Evolutionary conservation across 768 basidiomycete genomes (phyloP).

Genomic region (Lentinula detonsa): DNA sequence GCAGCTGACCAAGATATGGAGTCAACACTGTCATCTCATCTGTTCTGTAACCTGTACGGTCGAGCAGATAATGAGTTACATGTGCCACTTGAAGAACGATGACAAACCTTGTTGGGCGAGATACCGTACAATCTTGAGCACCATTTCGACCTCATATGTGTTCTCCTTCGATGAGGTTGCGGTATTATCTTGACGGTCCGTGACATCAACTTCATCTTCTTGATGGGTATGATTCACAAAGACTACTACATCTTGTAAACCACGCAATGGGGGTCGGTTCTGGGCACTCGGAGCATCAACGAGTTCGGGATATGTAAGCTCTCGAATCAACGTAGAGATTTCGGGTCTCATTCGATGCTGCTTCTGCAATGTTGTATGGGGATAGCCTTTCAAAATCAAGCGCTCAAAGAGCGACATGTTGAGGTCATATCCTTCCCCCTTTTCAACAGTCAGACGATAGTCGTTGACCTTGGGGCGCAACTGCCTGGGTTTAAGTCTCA

Average conservation of each 20-base stretch:
- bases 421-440: constrained; percentile 59
- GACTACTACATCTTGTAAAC: constrained; percentile 50
- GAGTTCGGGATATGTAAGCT: constrained; percentile 62
- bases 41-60: constrained; percentile 39
- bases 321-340: constrained; percentile 55
- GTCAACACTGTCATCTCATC: constrained; percentile 59
- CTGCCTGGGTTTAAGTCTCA: constrained; percentile 35
- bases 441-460: constrained; percentile 61
- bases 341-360: constrained; percentile 78
- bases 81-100: neutral
- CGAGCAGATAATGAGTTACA: neutral
- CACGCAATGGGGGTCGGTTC: constrained; percentile 47
- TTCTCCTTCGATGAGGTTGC: constrained; percentile 58
- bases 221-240: constrained; percentile 53
- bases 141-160: constrained; percentile 54
- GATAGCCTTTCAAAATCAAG: constrained; percentile 56
- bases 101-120: constrained; percentile 48
- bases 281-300: constrained; percentile 45
- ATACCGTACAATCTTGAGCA: constrained; percentile 60
- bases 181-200: constrained; percentile 41
- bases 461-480: constrained; percentile 68
- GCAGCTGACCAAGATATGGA: constrained; percentile 64
- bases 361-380: constrained; percentile 45
- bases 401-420: constrained; percentile 69
- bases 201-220: constrained; percentile 44